Base-by-base conservation (phyloP, 805 yeast genomes). In the Kurtzmaniella fragi region DNA sequence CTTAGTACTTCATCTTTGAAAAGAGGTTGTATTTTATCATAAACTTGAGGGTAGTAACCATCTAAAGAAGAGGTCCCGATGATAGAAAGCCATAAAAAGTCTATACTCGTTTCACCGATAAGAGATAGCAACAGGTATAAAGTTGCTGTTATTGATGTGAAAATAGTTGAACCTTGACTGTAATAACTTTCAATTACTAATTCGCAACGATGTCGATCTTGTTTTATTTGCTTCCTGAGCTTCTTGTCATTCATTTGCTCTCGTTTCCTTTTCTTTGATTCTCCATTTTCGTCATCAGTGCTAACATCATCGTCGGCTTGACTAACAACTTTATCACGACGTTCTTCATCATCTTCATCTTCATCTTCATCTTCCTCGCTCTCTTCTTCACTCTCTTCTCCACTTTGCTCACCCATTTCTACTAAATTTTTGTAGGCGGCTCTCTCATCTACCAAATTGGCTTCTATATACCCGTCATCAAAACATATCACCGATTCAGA, bases 31-130 rank as follows among this genome's bases (percentile, higher is more conserved):
- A 88, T 60, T 32, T 77, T 68, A 37, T 80, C 77, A 58, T 88
- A 89, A 0, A 90, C 80, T 39, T 76, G 79, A 2, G 95, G 91
- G 47, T 81, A 80, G 44, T 77, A 76, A 12, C 73, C 69, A 49
- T 85, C 91, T 31, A 89, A 61, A 0, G 97, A 84, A 0, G 93
- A 80, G 0, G 95, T 80, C 1, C 99, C 99, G 10, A 91, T 75
- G 2, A 93, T 82, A 0, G 96, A 73, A 3, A 89, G 68, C 99
- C 99, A 93, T 34, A 95, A 63, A 42, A 66, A 66, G 35, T 78
- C 82, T 11, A 73, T 47, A 48, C 70, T 78, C 1, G 95, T 84
- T 53, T 89, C 95, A 35, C 96, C 97, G 34, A 91, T 77, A 12
- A 81, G 67, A 0, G 96, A 78, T 16, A 90, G 57, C 37, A 93